These are phyloP conservation scores for Lentinula sp. DNA, from an alignment of 768 basidiomycete species.

Conservation along the genomic window DNA sequence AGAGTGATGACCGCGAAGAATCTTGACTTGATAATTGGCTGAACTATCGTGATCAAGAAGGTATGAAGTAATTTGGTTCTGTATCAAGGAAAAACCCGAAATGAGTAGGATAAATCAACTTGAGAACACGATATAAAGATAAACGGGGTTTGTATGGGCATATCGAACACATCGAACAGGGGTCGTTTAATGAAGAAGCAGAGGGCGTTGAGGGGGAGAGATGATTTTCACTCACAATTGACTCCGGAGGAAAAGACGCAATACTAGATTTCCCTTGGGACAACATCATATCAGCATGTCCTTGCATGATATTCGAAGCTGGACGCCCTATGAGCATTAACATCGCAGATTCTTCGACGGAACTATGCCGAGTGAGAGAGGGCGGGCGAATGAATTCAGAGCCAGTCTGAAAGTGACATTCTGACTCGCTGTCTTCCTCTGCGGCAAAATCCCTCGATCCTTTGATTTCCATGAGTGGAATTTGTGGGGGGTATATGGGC, in stretches of 20 bases:
- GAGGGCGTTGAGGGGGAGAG: not conserved
- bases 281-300: not conserved
- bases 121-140: not conserved
- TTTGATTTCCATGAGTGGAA: not conserved
- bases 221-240: not conserved
- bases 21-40: not conserved
- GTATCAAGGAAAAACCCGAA: not conserved
- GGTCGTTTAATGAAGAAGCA: not conserved
- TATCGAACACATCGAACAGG: not conserved
- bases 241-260: not conserved
- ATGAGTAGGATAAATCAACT: not conserved
- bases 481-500: not conserved
- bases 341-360: not conserved
- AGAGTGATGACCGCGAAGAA: not conserved
- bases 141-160: not conserved
- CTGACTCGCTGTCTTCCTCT: not conserved
- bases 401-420: not conserved
- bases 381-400: not conserved
- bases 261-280: not conserved
- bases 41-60: not conserved
- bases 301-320: not conserved
- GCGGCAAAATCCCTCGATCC: not conserved
- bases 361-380: not conserved
- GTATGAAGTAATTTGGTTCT: not conserved
- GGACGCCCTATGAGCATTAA: not conserved